These are phyloP conservation scores for Penicillium decumbens DNA, from an alignment of 2,329 filamentous ascomycete species.

Conservation along the genomic window DNA sequence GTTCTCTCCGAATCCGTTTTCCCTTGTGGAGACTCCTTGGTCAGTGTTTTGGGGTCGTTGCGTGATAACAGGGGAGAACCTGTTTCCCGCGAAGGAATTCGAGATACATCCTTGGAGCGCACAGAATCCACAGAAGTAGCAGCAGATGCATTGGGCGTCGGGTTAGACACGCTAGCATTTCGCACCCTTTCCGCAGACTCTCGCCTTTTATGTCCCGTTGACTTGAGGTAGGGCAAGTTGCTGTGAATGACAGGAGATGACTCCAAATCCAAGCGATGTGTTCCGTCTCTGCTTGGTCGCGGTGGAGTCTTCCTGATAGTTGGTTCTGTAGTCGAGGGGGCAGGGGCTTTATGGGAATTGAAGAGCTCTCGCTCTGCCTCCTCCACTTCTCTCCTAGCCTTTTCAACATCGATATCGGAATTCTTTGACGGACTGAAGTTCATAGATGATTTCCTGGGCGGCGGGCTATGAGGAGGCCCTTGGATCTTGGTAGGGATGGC, in stretches of 20 bases:
- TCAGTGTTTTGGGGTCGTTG: slow-evolving; percentile 37
- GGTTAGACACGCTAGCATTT: slow-evolving; percentile 29
- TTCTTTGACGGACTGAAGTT: slow-evolving; percentile 43
- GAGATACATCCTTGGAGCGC: slow-evolving; percentile 30
- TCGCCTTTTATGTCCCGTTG: slow-evolving; percentile 48
- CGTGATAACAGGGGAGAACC: slow-evolving; percentile 30
- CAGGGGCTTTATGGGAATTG: slow-evolving; percentile 16
- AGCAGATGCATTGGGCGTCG: slow-evolving; percentile 30
- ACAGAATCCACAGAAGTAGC: slow-evolving; percentile 39
- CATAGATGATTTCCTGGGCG: slow-evolving; percentile 59
- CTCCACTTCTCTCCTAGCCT: slow-evolving; percentile 33
- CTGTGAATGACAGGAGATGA: slow-evolving; percentile 54
- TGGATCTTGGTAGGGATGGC: neutral
- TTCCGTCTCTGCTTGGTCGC: slow-evolving; percentile 65
- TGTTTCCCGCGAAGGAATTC: slow-evolving; percentile 32
- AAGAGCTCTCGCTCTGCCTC: slow-evolving; percentile 21
- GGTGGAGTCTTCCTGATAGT: slow-evolving; percentile 46
- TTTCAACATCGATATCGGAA: slow-evolving; percentile 19
- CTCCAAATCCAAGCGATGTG: slow-evolving; percentile 55
- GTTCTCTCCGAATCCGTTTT: slow-evolving; percentile 29
- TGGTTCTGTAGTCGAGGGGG: slow-evolving; percentile 28
- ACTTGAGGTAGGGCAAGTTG: slow-evolving; percentile 49
- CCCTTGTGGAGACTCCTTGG: slow-evolving; percentile 25
- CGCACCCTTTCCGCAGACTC: slow-evolving; percentile 46
- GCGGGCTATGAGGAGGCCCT: slow-evolving; percentile 54